Evolutionary conservation across 495 filamentous ascomycete species (phyloP), one percentile per base, ranked within the genome.

Genomic region (Pyrenula massariospora): DNA sequence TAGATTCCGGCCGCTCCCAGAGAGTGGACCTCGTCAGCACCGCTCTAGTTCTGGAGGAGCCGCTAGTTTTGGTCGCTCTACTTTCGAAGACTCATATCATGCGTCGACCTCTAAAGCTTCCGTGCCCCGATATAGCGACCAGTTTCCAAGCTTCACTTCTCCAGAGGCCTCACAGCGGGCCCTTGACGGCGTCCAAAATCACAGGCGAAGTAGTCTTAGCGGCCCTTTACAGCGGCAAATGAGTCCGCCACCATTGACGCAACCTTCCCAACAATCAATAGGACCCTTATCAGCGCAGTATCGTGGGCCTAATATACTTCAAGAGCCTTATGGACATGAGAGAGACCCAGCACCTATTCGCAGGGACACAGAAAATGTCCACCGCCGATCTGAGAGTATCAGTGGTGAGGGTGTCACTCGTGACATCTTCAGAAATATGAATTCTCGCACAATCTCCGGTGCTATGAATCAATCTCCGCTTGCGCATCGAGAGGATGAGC

Each of bases 1-100:
- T 12, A 57, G 65, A 49, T 65, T 72, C 25, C 69, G 66, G 42
- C 56, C 65, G 2, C 56, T 65, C 10, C 11, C 58, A 42, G 8
- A 42, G 8, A 15, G 31, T 42, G 31, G 31, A 15, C 31, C 31
- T 42, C 31, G 31, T 42, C 31, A 5, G 31, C 31, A 42, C 15
- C 31, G 31, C 31, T 42, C 31, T 42, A 42, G 31, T 42, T 42
- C 31, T 42, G 31, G 31, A 42, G 31, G 31, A 15, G 31, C 31
- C 15, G 15, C 31, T 8, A 42, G 31, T 15, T 42, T 42, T 42
- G 31, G 31, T 15, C 31, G 31, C 15, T 5, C 31, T 8, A 42
- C 31, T 8, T 42, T 42, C 15, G 31, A 42, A 42, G 31, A 42
- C 31, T 42, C 31, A 42, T 42, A 42, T 15, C 15, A 42, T 42